phyloP scores from a whole-genome alignment of 345 rosid genomes.

The Hibiscus syriacus region DNA sequence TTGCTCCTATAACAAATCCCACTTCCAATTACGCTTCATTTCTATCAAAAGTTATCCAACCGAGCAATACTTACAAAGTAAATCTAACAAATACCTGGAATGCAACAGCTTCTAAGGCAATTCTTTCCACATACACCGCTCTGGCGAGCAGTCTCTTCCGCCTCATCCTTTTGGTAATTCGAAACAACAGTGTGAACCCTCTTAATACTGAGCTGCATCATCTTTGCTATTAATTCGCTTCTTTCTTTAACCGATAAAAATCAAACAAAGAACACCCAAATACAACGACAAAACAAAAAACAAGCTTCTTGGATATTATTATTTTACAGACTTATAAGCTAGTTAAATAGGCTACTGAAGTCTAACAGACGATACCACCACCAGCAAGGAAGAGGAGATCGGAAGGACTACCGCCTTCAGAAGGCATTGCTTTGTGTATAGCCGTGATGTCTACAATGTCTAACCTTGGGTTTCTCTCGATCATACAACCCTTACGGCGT shows the following conservation, averaged over 20 bases:
- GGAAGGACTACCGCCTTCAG: constrained; percentile 99
- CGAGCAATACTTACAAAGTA: neutral
- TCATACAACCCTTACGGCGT: constrained; percentile 81
- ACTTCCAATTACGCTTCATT: neutral
- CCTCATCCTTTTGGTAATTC: constrained; percentile 73
- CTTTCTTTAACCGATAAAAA: constrained; percentile 13
- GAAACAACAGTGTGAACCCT: constrained; percentile 84
- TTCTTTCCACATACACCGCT: constrained; percentile 72
- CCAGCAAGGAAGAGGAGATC: constrained; percentile 99
- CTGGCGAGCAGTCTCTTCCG: constrained; percentile 42
- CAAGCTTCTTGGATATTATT: neutral
- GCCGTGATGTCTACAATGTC: too few relatives aligned
- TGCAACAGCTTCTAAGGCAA: constrained; percentile 65
- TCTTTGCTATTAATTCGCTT: constrained; percentile 9
- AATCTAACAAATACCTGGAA: constrained; percentile 40
- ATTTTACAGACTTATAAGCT: neutral
- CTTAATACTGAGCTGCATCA: constrained; percentile 69
- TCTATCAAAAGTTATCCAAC: neutral
- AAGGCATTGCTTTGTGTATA: too few relatives aligned
- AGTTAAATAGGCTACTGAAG: neutral
- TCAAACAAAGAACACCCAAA: constrained; percentile 10
- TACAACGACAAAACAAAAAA: constrained; percentile 12
- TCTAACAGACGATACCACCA: constrained; percentile 46
- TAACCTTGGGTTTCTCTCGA: constrained; percentile 80
- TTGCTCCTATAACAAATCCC: constrained; percentile 40